Percentiles rank a stretch among this genome's conserved stretches.
Conservation (phyloP, 306 rosid species). For the Pueraria montana region DNA sequence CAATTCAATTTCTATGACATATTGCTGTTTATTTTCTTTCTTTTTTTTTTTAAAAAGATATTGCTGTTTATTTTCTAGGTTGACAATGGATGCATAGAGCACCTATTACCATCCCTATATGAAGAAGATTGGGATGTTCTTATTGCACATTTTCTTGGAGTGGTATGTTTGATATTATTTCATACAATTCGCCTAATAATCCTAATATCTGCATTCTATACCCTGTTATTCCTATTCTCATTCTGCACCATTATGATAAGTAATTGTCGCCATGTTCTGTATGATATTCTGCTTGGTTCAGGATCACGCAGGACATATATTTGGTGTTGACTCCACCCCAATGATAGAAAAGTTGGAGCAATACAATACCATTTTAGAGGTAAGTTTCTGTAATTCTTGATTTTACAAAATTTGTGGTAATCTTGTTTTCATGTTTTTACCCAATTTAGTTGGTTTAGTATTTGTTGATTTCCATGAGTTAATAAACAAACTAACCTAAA, state of each 20-base stretch:
- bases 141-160: slow-evolving; percentile 97
- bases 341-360: slow-evolving; percentile 95
- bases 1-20: slow-evolving; percentile 32
- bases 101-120: slow-evolving; percentile 82
- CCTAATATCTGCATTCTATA: background rate
- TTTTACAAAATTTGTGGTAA: slow-evolving; percentile 10
- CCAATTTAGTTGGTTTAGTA: slow-evolving; percentile 30
- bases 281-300: slow-evolving; percentile 47
- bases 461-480: slow-evolving; percentile 38
- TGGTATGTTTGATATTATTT: slow-evolving; percentile 66
- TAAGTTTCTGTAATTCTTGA: slow-evolving; percentile 46
- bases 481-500: slow-evolving; percentile 38
- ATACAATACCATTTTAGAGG: slow-evolving; percentile 82
- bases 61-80: slow-evolving; percentile 65
- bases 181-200: background rate
- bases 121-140: slow-evolving; percentile 98
- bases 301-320: slow-evolving; percentile 99
- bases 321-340: slow-evolving; percentile 90
- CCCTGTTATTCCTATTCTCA: slow-evolving; percentile 34
- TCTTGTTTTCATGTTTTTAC: slow-evolving; percentile 13
- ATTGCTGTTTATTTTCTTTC: slow-evolving; percentile 44
- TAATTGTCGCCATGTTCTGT: slow-evolving; percentile 34
- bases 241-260: slow-evolving; percentile 26
- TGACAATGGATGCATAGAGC: slow-evolving; percentile 93
- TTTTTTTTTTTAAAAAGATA: too few species aligned